These are phyloP conservation scores for Boletus subcaerulescens DNA, from an alignment of 768 basidiomycete species.

Conservation along the genomic window DNA sequence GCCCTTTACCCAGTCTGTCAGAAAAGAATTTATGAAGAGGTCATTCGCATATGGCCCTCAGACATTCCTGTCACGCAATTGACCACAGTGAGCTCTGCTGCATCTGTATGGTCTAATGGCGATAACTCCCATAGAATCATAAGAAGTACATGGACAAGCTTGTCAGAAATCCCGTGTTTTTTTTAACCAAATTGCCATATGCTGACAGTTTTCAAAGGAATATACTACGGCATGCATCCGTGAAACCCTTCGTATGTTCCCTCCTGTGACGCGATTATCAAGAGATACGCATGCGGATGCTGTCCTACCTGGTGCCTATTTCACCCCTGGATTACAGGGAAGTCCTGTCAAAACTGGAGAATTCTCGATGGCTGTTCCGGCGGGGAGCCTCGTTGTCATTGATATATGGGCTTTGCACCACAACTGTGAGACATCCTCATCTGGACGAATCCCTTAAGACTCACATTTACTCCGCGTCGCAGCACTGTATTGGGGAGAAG, in stretches of 20 bases:
- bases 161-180: conserved; percentile 19
- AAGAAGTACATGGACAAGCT: conserved; percentile 38
- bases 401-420: conserved; percentile 44
- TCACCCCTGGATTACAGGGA: conserved; percentile 26
- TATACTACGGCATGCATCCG: conserved; percentile 43
- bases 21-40: conserved; percentile 43
- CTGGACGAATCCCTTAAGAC: not conserved
- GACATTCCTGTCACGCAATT: conserved; percentile 26
- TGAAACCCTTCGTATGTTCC: conserved; percentile 45
- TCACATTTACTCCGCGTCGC: not conserved
- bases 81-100: conserved; percentile 27
- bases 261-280: conserved; percentile 35
- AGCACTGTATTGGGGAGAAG: conserved; percentile 52
- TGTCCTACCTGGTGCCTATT: conserved; percentile 33
- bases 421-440: conserved; percentile 37
- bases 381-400: conserved; percentile 38
- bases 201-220: conserved; percentile 30
- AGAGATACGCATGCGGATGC: conserved; percentile 37
- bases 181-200: not conserved
- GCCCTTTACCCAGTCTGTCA: conserved; percentile 52
- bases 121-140: conserved; percentile 31
- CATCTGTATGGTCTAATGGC: not conserved
- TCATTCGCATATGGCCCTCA: conserved; percentile 38
- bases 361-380: conserved; percentile 35
- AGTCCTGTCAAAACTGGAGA: conserved; percentile 24